A percentile compares a stretch with the other conserved stretches of the same genome.
Conservation (phyloP, 129 eudicot genomes). For the Flaveria sonorensis region DNA sequence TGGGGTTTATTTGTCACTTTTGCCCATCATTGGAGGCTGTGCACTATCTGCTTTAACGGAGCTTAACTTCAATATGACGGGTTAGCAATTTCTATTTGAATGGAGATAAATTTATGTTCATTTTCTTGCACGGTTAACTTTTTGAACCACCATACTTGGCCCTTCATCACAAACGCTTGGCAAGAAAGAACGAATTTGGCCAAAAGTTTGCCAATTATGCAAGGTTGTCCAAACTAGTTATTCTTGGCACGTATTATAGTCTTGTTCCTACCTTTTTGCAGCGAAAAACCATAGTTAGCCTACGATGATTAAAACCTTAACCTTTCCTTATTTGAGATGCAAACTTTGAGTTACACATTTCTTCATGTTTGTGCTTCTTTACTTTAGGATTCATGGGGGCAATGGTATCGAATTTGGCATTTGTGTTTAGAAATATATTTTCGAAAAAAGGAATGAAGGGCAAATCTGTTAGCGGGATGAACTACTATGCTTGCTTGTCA, state of each 20-base stretch:
- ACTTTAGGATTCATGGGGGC: constrained; percentile 59
- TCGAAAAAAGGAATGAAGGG: constrained; percentile 68
- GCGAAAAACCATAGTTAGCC: neutral
- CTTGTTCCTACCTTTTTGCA: too few species aligned
- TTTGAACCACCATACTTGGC: neutral
- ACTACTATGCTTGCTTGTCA: constrained; percentile 63
- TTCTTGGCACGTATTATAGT: neutral
- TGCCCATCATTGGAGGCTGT: constrained; percentile 68
- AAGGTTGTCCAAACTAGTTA: neutral
- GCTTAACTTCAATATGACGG: constrained; percentile 66
- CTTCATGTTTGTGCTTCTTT: neutral
- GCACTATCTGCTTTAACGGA: constrained; percentile 57
- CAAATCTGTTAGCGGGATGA: constrained; percentile 61
- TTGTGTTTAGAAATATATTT: constrained; percentile 61
- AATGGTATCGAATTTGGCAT: constrained; percentile 63
- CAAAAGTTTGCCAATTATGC: neutral
- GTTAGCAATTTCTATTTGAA: constrained; percentile 29
- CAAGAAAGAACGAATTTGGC: neutral
- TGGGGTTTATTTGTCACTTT: constrained; percentile 57
- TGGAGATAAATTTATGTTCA: neutral
- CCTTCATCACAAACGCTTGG: neutral
- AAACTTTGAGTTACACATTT: neutral
- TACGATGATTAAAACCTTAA: neutral
- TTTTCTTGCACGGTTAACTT: neutral
- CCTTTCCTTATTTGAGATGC: neutral